A percentile compares a stretch with the other conserved stretches of the same genome.
phyloP scores from a whole-genome alignment of 176 grass and related monocot species.

The Oryza glaberrima region DNA sequence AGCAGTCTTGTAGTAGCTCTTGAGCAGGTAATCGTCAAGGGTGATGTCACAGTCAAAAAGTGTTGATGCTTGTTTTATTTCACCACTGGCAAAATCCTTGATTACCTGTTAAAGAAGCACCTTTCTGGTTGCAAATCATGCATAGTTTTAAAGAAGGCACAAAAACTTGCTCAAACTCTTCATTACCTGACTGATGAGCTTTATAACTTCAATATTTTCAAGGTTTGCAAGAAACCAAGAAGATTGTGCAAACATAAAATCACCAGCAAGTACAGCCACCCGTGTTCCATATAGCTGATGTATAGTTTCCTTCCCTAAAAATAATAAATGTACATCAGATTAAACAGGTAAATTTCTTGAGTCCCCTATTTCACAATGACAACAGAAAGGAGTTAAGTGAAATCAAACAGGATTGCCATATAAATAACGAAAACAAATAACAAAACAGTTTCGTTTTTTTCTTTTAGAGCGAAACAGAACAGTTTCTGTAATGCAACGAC shows the following conservation, averaged over 20 bases:
- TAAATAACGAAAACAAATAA: neutral
- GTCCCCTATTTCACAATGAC: neutral
- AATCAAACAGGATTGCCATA: neutral
- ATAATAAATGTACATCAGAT: constrained; percentile 1
- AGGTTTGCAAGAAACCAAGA: constrained; percentile 94
- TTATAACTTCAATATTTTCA: constrained; percentile 90
- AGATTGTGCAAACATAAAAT: constrained; percentile 93
- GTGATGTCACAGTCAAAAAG: constrained; percentile 71
- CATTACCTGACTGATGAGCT: constrained; percentile 81
- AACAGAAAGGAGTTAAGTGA: neutral
- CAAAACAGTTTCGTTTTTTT: neutral
- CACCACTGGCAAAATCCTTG: constrained; percentile 88
- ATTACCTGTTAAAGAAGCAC: constrained; percentile 58
- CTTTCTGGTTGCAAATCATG: neutral
- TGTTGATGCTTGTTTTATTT: constrained; percentile 87
- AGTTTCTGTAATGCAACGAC: neutral
- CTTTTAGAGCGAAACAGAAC: neutral
- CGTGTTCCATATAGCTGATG: constrained; percentile 82
- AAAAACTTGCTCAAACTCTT: neutral
- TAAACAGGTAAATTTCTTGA: neutral
- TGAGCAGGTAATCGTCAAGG: constrained; percentile 79
- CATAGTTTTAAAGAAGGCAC: constrained; percentile 4
- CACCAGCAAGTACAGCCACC: constrained; percentile 80
- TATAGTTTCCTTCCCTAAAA: constrained; percentile 75
- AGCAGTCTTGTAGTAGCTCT: constrained; percentile 88